A percentile compares a stretch with the other conserved stretches of the same genome.
phyloP scores from a whole-genome alignment of 2,329 filamentous ascomycete genomes.

The Fusarium sp. region DNA sequence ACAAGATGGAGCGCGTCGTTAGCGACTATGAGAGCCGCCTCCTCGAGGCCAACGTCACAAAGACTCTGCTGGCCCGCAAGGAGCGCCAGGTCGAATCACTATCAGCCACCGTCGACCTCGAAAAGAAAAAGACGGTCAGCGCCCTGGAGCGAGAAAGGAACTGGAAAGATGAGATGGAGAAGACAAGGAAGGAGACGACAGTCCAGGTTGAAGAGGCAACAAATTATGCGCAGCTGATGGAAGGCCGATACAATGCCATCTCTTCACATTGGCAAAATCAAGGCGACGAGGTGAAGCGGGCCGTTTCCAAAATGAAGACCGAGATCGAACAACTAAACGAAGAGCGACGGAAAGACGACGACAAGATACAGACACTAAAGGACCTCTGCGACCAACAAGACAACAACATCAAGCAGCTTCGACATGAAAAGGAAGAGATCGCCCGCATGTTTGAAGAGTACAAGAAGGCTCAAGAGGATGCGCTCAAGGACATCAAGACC shows the following conservation, averaged over 20 bases:
- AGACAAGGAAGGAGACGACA: constrained; percentile 68
- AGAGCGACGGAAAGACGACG: constrained; percentile 70
- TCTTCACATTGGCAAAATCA: constrained; percentile 75
- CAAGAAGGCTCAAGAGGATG: constrained; percentile 72
- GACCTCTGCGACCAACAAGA: constrained; percentile 81
- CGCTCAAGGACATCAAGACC: constrained; percentile 69
- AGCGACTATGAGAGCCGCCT: constrained; percentile 77
- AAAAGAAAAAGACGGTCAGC: constrained; percentile 70
- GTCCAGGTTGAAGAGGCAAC: constrained; percentile 75
- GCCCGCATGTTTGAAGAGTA: constrained; percentile 71
- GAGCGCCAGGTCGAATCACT: constrained; percentile 80
- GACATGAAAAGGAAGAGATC: constrained; percentile 73
- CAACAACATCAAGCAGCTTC: constrained; percentile 71
- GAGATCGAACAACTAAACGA: constrained; percentile 68
- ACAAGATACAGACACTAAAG: constrained; percentile 72
- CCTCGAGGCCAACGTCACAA: constrained; percentile 78
- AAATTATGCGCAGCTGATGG: constrained; percentile 73
- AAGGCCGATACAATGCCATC: constrained; percentile 77
- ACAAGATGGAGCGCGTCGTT: constrained; percentile 76
- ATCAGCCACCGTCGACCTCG: constrained; percentile 71
- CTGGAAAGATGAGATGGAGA: constrained; percentile 75
- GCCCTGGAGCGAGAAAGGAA: constrained; percentile 70
- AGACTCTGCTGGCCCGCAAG: constrained; percentile 76
- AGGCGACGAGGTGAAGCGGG: constrained; percentile 69
- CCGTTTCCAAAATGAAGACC: constrained; percentile 60